Base-by-base conservation (phyloP, 768 basidiomycete genomes). In the Phaffia tasmanica region DNA sequence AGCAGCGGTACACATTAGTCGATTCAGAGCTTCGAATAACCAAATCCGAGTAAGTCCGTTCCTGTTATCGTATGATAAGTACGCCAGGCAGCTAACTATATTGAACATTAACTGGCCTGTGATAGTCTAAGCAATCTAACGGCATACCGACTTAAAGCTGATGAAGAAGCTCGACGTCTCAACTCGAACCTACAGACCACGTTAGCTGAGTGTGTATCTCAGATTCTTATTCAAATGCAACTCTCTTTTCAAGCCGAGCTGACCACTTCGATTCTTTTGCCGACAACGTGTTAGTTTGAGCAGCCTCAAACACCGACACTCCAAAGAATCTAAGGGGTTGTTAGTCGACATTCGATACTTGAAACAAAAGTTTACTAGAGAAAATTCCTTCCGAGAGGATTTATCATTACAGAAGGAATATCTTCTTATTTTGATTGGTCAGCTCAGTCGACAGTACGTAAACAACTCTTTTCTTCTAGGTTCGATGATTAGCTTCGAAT, bases 291-390 rank as follows among this genome's bases (percentile, higher is more conserved):
- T 46, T 42, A 42, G 35, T 42, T 11, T 42, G 6, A 42, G 72
- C 69, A 72, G 71, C 42, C 64, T 71, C 2, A 74, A 75, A 65
- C 57, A 68, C 6, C 57, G 65, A 49, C 72, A 59, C 57, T 63
- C 51, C 0, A 60, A 59, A 23, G 91, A 97, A 74, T 87, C 87
- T 79, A 92, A 91, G 73, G 89, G 90, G 11, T 79, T 97, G 23
- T 84, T 98, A 58, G 83, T 89, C 9, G 90, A 95, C 75, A 90
- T 95, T 67, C 82, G 81, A 51, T 97, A 95, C 76, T 80, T 98
- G 71, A 94, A 98, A 75, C 86, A 87, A 63, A 90, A 89, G 74
- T 93, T 86, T 76, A 86, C 83, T 2, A 82, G 94, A 29, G 95
- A 99, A 77, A 83, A 85, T 14, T 80, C 81, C 0, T 83, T 95